Base-by-base conservation (phyloP, 257 asterid species). In the Solanum chilense region DNA sequence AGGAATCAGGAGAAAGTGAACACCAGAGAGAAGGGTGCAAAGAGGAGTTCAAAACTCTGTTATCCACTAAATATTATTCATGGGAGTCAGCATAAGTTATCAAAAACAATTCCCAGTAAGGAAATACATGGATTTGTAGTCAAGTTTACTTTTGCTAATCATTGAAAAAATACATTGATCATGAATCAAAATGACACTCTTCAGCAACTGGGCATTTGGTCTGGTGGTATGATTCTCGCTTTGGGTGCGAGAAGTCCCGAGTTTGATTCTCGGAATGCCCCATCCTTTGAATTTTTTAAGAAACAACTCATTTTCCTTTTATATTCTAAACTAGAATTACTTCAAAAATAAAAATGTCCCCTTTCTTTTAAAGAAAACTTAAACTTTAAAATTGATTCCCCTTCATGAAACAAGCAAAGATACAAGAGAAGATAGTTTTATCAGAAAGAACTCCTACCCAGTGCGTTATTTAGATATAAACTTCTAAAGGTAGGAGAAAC, bases 191-290 rank as follows among this genome's bases (percentile, higher is more conserved):
- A 56, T 56, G 66, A 56, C 66, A 56, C 21, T 20, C 66, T 20
- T 20, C 25, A 56, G 12, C 66, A 56, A 18, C 66, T 56, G 98
- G 94, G 95, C 96, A 93, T 92, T 95, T 92, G 99, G 98, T 93
- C 94, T 94, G 92, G 96, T 92, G 97, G 95, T 91, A 95, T 93
- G 97, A 95, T 94, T 94, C 98, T 92, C 91, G 93, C 95, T 96
- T 90, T 74, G 94, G 97, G 97, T 91, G 95, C 94, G 94, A 90
- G 94, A 92, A 96, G 98, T 91, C 96, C 91, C 90, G 90, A 92
- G 94, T 93, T 95, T 92, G 88, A 93, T 93, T 92, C 94, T 93
- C 92, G 94, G 94, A 94, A 93, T 93, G 98, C 95, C 96, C 98
- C 98, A 20, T 56, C 20, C 5, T 56, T 56, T 20, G 64, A 18